These are phyloP conservation scores for Endoconidiophora laricicola DNA, from an alignment of 2,329 filamentous ascomycete genomes.

Conservation along the genomic window DNA sequence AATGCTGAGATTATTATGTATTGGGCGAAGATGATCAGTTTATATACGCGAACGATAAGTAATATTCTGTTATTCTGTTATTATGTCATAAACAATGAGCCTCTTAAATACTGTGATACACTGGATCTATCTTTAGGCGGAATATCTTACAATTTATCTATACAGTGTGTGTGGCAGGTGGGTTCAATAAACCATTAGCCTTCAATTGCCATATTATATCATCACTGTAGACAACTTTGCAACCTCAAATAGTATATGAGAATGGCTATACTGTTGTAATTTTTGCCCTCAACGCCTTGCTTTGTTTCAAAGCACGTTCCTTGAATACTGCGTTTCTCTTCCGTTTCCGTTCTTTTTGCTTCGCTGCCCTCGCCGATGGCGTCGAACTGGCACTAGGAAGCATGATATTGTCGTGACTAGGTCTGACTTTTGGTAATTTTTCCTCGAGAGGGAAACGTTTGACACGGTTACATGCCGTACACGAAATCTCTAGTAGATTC, in stretches of 20 bases:
- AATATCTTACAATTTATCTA: too few species aligned
- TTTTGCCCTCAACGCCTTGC: not conserved
- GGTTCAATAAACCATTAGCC: too few species aligned
- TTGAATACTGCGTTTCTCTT: slow-evolving; percentile 11
- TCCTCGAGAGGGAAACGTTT: slow-evolving; percentile 8
- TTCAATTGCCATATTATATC: too few species aligned
- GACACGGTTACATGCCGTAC: slow-evolving; percentile 3
- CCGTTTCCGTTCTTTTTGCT: slow-evolving; percentile 10
- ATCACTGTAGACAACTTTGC: not conserved
- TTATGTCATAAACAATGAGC: too few species aligned
- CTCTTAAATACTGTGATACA: not conserved
- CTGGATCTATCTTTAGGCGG: not conserved
- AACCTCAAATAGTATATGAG: not conserved
- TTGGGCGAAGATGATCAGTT: not conserved
- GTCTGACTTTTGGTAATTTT: not conserved
- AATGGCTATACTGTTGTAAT: not conserved
- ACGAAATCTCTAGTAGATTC: slow-evolving; percentile 5
- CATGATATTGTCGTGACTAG: too few species aligned
- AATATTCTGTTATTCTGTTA: too few species aligned
- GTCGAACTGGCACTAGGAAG: too few species aligned
- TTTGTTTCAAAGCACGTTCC: slow-evolving; percentile 8
- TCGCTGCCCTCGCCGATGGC: not conserved
- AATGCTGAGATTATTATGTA: not conserved
- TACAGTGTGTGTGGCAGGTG: too few species aligned
- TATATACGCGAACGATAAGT: too few species aligned